A percentile compares a stretch with the other conserved stretches of the same genome.
Conservation (phyloP, 352 stramenopile genomes). For the Pythium rhizo-oryzae region DNA sequence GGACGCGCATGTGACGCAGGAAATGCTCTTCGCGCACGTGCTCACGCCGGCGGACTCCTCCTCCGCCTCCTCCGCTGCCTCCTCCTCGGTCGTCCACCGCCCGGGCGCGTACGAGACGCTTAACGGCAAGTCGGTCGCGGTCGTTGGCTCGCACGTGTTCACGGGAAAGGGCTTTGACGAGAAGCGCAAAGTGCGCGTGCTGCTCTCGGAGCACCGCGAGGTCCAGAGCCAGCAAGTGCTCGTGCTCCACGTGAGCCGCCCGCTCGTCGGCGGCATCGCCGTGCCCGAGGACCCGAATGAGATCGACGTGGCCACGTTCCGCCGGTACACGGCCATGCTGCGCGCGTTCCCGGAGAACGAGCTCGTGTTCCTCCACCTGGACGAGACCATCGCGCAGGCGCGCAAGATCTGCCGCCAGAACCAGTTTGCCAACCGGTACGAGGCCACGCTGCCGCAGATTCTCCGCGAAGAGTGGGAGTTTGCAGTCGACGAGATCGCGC, state of each 20-base stretch:
- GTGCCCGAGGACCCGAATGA: slow-evolving; percentile 76
- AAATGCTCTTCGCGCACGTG: slow-evolving; percentile 63
- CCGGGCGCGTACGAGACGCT: slow-evolving; percentile 69
- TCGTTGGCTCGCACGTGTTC: slow-evolving; percentile 61
- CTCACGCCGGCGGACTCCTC: slow-evolving; percentile 34
- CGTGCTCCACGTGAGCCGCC: slow-evolving; percentile 73
- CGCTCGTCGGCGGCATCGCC: slow-evolving; percentile 59
- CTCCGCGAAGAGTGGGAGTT: slow-evolving; percentile 60
- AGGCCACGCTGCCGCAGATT: slow-evolving; percentile 45
- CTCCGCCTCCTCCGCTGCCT: not conserved
- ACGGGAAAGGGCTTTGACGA: slow-evolving; percentile 55
- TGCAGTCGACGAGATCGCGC: slow-evolving; percentile 56
- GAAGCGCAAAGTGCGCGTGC: slow-evolving; percentile 61
- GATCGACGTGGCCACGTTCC: slow-evolving; percentile 73
- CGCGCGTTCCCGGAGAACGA: slow-evolving; percentile 76
- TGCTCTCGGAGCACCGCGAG: slow-evolving; percentile 67
- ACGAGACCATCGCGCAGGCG: slow-evolving; percentile 66
- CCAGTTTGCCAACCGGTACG: slow-evolving; percentile 49
- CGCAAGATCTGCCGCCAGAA: slow-evolving; percentile 54
- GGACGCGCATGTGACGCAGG: slow-evolving; percentile 36
- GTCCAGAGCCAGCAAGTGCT: slow-evolving; percentile 57
- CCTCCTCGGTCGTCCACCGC: slow-evolving; percentile 18
- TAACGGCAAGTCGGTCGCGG: slow-evolving; percentile 56
- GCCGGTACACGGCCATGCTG: slow-evolving; percentile 77
- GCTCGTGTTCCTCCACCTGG: slow-evolving; percentile 68